These are phyloP conservation scores for Sclerotinia spermophila DNA, from an alignment of 2,329 filamentous ascomycete genomes.

Conservation along the genomic window DNA sequence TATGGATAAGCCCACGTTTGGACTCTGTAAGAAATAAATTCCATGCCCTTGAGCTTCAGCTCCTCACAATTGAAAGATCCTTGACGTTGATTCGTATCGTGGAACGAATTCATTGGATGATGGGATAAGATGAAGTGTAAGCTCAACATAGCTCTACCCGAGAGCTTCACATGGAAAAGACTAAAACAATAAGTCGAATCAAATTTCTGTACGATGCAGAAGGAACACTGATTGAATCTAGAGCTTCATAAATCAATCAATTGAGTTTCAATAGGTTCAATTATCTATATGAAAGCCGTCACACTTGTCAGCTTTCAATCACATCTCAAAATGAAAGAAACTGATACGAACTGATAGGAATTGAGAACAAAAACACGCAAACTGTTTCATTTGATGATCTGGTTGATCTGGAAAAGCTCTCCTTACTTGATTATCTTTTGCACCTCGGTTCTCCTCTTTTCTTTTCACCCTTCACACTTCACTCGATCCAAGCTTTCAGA, in stretches of 20 bases:
- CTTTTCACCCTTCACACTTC: not conserved
- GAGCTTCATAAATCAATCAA: not conserved
- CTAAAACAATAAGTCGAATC: not conserved
- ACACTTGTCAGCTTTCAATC: not conserved
- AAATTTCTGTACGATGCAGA: not conserved
- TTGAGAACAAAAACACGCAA: not conserved
- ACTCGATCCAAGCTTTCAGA: not conserved
- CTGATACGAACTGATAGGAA: not conserved
- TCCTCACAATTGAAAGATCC: not conserved
- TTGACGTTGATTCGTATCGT: constrained; percentile 9
- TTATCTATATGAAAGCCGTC: not conserved
- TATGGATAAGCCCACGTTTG: not conserved
- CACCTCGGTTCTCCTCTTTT: constrained; percentile 2
- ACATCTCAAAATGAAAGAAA: not conserved
- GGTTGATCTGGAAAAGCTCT: not conserved
- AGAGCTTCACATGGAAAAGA: constrained; percentile 8
- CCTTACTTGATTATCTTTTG: not conserved
- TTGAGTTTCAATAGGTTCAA: not conserved
- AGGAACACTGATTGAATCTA: not conserved
- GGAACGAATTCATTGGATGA: not conserved
- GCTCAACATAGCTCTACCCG: constrained; percentile 6
- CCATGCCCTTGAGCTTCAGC: constrained; percentile 5
- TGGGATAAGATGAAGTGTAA: not conserved
- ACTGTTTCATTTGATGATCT: not conserved
- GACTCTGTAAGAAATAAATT: not conserved